A percentile compares a stretch with the other conserved stretches of the same genome.
Conservation (phyloP, 1,284 basidiomycete species). For the Ustilago cynodontis region DNA sequence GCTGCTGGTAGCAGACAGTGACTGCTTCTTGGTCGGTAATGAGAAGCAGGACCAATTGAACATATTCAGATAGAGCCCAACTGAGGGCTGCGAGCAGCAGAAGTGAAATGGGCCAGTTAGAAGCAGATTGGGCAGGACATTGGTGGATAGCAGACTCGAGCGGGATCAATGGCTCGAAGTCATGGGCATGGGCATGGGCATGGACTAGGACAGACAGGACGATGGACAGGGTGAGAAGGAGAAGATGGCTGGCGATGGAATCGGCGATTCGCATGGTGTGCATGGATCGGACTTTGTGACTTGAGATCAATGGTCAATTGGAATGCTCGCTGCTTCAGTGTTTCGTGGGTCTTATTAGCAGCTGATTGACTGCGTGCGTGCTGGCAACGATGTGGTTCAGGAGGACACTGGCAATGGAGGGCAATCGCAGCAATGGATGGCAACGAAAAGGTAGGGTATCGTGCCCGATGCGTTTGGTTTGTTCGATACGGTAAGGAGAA, state of each 20-base stretch:
- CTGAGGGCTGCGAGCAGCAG: slow-evolving; percentile 8
- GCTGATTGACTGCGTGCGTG: too few species aligned
- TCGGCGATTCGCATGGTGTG: slow-evolving; percentile 8
- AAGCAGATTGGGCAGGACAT: neutral
- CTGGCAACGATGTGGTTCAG: neutral
- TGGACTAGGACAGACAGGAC: neutral
- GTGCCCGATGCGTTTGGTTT: neutral
- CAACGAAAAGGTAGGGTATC: neutral
- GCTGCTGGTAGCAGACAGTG: slow-evolving; percentile 17
- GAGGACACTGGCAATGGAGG: neutral
- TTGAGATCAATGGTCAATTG: neutral
- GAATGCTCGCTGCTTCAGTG: slow-evolving; percentile 2
- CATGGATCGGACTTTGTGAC: neutral
- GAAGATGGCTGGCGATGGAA: slow-evolving; percentile 9
- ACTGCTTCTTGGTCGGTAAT: slow-evolving; percentile 16
- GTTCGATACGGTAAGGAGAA: neutral
- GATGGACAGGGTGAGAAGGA: neutral
- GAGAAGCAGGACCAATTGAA: slow-evolving; percentile 17
- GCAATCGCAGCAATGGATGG: neutral
- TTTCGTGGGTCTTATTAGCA: neutral
- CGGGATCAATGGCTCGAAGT: neutral
- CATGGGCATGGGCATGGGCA: neutral
- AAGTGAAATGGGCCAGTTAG: neutral
- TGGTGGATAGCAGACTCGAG: neutral
- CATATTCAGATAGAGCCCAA: slow-evolving; percentile 25